A percentile compares a stretch with the other conserved stretches of the same genome.
These are phyloP conservation scores for Alternaria solani DNA, from an alignment of 2,329 filamentous ascomycete genomes.

Conservation along the genomic window DNA sequence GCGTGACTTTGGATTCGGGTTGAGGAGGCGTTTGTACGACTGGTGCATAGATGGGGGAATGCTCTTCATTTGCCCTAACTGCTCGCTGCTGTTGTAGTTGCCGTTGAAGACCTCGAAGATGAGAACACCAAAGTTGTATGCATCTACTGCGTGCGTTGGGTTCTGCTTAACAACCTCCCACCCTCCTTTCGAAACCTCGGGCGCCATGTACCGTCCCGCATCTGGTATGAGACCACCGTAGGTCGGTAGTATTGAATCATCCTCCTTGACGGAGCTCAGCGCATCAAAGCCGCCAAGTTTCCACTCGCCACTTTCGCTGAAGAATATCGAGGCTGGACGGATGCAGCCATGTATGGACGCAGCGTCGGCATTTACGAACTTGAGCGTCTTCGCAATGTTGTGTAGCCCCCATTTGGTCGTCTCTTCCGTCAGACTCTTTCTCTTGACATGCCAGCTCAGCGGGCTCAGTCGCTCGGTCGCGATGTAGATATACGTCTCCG, in stretches of 20 bases:
- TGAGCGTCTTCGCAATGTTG: constrained; percentile 88
- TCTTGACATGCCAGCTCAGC: constrained; percentile 86
- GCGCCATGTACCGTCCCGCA: constrained; percentile 81
- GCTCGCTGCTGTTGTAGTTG: constrained; percentile 76
- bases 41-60: constrained; percentile 89
- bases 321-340: constrained; percentile 86
- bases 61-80: constrained; percentile 83
- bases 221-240: constrained; percentile 90
- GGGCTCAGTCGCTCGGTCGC: constrained; percentile 90
- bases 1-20: constrained; percentile 86
- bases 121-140: constrained; percentile 84
- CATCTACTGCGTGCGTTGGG: constrained; percentile 82
- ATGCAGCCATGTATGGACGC: constrained; percentile 89
- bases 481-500: constrained; percentile 94
- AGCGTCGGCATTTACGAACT: constrained; percentile 95
- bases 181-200: constrained; percentile 84
- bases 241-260: constrained; percentile 90
- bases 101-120: constrained; percentile 94
- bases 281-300: constrained; percentile 94
- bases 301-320: constrained; percentile 97
- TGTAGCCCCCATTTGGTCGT: constrained; percentile 97
- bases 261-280: constrained; percentile 93
- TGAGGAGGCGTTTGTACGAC: constrained; percentile 88
- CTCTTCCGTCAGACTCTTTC: constrained; percentile 87
- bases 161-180: constrained; percentile 90